Base-by-base conservation (phyloP, 2,329 filamentous ascomycete species). In the Ustulina deusta region DNA sequence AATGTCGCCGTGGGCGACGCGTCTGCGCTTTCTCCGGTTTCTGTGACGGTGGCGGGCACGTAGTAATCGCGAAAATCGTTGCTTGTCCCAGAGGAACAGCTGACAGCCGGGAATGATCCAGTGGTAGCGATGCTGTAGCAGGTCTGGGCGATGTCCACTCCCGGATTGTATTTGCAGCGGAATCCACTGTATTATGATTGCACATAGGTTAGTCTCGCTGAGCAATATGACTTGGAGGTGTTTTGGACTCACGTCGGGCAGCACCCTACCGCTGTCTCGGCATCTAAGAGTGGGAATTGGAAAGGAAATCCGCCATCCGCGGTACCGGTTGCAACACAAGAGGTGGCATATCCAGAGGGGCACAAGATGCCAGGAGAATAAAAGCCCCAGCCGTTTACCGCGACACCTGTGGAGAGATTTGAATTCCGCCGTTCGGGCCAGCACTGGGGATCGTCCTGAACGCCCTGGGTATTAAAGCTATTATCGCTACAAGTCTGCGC, bases 351-450 rank as follows among this genome's bases (percentile, higher is more conserved):
- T 9, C 78, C 79, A 3, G 58, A 55, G 0, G 79, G 79, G 60
- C 79, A 80, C 1, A 67, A 63, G 10, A 79, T 38, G 0, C 78
- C 79, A 0, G 79, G 79, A 3, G 78, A 80, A 62, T 80, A 80
- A 62, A 78, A 79, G 6, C 79, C 78, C 76, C 78, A 77, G 27
- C 78, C 78, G 9, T 63, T 56, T 15, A 80, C 61, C 4, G 75
- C 69, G 2, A 63, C 63, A 0, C 40, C 34, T 1, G 74, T 72
- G 1, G 66, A 57, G 1, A 56, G 56, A 4, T 68, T 66, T 4
- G 65, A 66, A 13, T 61, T 46, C 0, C 63, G 63, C 2, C 63
- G 73, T n/a, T 73, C 36, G 2, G 78, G 77, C 78, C 78, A 79
- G 67, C 78, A 80, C 2, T 61, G 66, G 3, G 71, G 54, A 51